Evolutionary conservation across 2,329 filamentous ascomycete genomes (phyloP).

Genomic region (Acephala macrosclerotiorum): DNA sequence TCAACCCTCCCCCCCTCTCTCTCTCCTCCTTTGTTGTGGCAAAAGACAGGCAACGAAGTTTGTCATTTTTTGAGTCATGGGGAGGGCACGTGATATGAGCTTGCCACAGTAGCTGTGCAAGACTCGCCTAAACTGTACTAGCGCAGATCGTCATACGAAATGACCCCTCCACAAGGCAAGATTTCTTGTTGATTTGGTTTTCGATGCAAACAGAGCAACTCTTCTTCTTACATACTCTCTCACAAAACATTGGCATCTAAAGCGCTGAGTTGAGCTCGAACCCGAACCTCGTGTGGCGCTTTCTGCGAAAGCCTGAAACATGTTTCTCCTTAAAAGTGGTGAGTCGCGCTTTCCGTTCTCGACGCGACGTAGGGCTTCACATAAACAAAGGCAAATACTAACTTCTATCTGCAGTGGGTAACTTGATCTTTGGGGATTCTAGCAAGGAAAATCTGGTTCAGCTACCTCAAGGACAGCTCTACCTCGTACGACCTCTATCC

Average conservation of each 20-base stretch:
- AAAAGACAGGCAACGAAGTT: not conserved
- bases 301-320: slow-evolving; percentile 29
- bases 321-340: slow-evolving; percentile 56
- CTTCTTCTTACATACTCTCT: not conserved
- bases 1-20: too few species aligned
- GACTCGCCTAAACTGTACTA: not conserved
- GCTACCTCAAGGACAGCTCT: slow-evolving; percentile 93
- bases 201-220: not conserved
- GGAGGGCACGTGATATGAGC: not conserved
- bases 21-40: not conserved
- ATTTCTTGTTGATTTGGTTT: slow-evolving; percentile 12
- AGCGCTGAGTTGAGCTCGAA: not conserved
- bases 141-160: not conserved
- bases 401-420: slow-evolving; percentile 70
- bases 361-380: slow-evolving; percentile 8
- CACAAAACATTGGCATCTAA: not conserved
- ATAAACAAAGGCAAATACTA: slow-evolving; percentile 17
- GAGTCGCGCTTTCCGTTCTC: slow-evolving; percentile 33
- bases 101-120: slow-evolving; percentile 15
- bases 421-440: slow-evolving; percentile 85
- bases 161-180: slow-evolving; percentile 24
- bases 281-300: not conserved
- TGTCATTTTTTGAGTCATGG: not conserved
- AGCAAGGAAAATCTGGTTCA: slow-evolving; percentile 91
- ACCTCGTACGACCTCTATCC: slow-evolving; percentile 92